Evolutionary conservation across 2,329 filamentous ascomycete species (phyloP), one percentile per base, ranked within the genome.

Genomic region (Pestalotiopsis sp.): DNA sequence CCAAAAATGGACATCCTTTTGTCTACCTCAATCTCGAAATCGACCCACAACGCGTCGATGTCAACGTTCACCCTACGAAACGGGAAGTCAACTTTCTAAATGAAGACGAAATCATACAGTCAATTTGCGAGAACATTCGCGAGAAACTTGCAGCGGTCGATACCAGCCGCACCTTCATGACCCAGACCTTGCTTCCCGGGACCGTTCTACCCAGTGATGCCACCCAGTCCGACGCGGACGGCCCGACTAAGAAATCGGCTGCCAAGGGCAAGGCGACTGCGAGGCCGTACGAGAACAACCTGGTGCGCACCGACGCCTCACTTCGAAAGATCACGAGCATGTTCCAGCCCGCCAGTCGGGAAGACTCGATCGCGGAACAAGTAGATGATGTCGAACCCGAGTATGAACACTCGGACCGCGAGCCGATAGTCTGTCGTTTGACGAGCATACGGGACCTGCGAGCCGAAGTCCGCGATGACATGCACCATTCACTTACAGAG

Each of bases 51-150:
- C 87, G 95, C 66, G 94, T 99, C 3, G 96, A 99, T 79, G 97
- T 99, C 77, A 99, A 99, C 74, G 92, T 99, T 0, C 96, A 99
- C 79, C 96, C 96, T 0, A 99, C 96, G 0, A 99, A 99, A 80
- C 88, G 94, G 64, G 95, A 99, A 77, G 96, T 99, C 23, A 96
- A 98, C 76, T 98, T 99, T 75, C 85, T 99, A 25, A 97, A 98
- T 70, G 96, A 99, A 78, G 96, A 99, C 72, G 96, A 99, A 74
- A 97, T 99, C 60, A 92, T 96, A 61, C 93, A 96, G 72, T 87
- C 89, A 14, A 90, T 99, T 4, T 98, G 95, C 81, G 89, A 91
- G 70, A 88, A 93, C 66, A 92, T 99, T 25, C 88, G 93, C 66
- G 86, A 88, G 9, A 92, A 92, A 73, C 86, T 99, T 3, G 92